A percentile compares a stretch with the other conserved stretches of the same genome.
phyloP scores from a whole-genome alignment of 805 yeast species.

The Torulaspora franciscae region DNA sequence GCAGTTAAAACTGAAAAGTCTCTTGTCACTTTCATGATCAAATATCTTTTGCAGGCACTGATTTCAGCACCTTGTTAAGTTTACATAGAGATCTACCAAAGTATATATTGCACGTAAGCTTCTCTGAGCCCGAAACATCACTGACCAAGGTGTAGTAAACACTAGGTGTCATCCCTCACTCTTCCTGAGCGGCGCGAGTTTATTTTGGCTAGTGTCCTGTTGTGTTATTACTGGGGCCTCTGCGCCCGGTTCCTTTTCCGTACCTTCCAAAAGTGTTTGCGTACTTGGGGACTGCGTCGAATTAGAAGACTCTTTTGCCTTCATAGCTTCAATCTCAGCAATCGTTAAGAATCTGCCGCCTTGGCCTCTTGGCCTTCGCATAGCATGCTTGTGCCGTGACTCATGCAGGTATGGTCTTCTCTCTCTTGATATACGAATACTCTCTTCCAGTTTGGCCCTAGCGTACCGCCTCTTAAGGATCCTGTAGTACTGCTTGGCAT shows the following conservation, averaged over 20 bases:
- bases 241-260: background rate
- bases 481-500: conserved; percentile 96
- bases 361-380: conserved; percentile 98
- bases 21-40: conserved; percentile 10
- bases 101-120: background rate
- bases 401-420: conserved; percentile 94
- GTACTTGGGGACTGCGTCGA: conserved; percentile 6
- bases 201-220: conserved; percentile 12
- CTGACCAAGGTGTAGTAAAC: background rate
- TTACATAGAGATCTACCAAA: conserved; percentile 1
- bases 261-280: conserved; percentile 2
- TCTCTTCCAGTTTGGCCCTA: conserved; percentile 87
- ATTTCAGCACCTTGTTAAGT: background rate
- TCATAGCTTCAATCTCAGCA: conserved; percentile 65
- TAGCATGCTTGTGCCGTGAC: conserved; percentile 96
- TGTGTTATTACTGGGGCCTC: conserved; percentile 10
- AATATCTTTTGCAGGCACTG: background rate
- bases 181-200: conserved; percentile 9
- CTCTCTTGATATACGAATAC: conserved; percentile 78
- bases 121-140: background rate
- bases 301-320: conserved; percentile 30
- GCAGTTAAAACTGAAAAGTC: conserved; percentile 24
- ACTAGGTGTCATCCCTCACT: background rate
- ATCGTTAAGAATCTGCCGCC: conserved; percentile 97
- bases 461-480: conserved; percentile 90